Percentiles rank a stretch among this genome's conserved stretches.
These are phyloP conservation scores for Fusarium pseudoanthophilum DNA, from an alignment of 2,329 filamentous ascomycete species.

Conservation along the genomic window DNA sequence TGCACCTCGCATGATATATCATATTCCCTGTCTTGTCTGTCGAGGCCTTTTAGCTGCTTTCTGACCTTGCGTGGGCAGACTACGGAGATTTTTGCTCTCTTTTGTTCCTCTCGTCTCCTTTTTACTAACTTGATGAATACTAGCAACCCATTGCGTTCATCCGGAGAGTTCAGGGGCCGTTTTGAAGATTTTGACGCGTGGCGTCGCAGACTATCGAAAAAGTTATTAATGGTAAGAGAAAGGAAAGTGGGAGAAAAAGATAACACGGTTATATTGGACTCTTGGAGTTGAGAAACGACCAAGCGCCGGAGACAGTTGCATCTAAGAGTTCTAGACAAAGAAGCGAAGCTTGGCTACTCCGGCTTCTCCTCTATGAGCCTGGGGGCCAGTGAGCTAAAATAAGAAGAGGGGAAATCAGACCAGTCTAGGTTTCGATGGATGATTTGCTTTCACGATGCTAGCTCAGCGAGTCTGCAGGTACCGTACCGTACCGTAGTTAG, in stretches of 20 bases:
- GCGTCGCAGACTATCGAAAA: conserved; percentile 24
- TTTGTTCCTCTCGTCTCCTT: not conserved
- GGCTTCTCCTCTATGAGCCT: not conserved
- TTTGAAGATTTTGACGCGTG: conserved; percentile 6
- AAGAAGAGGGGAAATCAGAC: conserved; percentile 15
- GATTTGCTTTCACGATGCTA: conserved; percentile 17
- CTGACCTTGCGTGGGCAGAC: not conserved
- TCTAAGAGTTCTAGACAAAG: conserved; percentile 11
- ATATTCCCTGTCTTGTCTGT: not conserved
- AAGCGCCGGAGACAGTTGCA: not conserved
- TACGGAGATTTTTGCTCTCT: conserved; percentile 12
- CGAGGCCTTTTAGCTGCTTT: not conserved
- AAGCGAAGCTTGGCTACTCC: not conserved
- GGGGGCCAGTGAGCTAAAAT: conserved; percentile 10
- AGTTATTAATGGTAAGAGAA: not conserved
- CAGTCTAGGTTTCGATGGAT: conserved; percentile 14
- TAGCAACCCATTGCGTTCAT: not conserved
- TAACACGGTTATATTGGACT: not conserved
- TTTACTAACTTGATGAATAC: conserved; percentile 10
- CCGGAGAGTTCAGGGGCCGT: not conserved
- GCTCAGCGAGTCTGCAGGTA: not conserved
- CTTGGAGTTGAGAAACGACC: not conserved
- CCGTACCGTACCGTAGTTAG: conserved; percentile 2
- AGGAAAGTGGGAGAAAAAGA: not conserved
- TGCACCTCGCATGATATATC: conserved; percentile 3